Evolutionary conservation across 2,329 filamentous ascomycete species (phyloP), one percentile per base, ranked within the genome.

Genomic region (Sclerotinia spermophila): DNA sequence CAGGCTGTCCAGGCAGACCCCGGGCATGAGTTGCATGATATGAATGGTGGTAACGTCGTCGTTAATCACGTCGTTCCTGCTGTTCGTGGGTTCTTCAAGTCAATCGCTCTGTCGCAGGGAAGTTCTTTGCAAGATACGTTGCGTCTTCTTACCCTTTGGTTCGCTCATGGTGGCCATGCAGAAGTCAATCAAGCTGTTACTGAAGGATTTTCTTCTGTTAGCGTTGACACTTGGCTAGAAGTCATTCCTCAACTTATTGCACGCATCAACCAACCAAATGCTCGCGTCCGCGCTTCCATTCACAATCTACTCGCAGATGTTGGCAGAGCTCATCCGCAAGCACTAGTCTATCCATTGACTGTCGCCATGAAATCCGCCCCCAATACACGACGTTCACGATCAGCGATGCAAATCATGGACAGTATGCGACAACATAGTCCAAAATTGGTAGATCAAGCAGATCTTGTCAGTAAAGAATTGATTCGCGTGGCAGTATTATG

Each of bases 211-310:
- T 87, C 91, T 0, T 92, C 92, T 51, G 94, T 99, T 75, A 97
- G 92, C 78, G 92, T 99, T 70, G 96, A 99, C 81, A 98, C 95
- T 1, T 99, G 96, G 96, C 88, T 99, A 27, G 94, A 98, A 78
- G 96, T 99, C 67, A 97, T 98, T 74, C 96, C 96, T 45, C 96
- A 99, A 79, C 85, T 99, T 62, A 97, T 99, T 80, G 96, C 96
- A 44, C 89, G 96, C 72, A 98, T 99, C 83, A 99, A 97, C 78
- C 96, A 98, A 80, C 93, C 94, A 24, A 97, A 97, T 80, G 87
- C 89, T 74, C 88, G 93, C 35, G 94, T 99, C 15, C 90, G 97
- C 74, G 89, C 92, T 75, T 92, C 95, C 0, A 95, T 99, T 66
- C 96, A 99, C 79, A 93, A 96, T 71, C 84, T 99, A 5, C 86